These are phyloP conservation scores for Pythium utonaiense DNA, from an alignment of 352 stramenopile genomes.

Conservation along the genomic window DNA sequence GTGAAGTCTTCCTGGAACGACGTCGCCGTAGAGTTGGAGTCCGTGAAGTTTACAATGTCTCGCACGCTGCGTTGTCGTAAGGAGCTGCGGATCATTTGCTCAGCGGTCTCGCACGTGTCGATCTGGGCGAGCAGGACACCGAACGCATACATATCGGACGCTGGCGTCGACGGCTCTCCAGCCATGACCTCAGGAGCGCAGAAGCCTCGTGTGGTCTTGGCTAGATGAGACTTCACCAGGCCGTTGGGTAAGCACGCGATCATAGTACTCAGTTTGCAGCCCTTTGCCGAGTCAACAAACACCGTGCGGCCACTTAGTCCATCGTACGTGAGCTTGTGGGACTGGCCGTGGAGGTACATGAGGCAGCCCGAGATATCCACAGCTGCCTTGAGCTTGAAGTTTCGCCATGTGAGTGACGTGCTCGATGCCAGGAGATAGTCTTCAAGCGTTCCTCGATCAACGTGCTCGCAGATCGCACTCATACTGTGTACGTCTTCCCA, in stretches of 20 bases:
- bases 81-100: conserved; percentile 64
- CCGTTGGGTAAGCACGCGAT: conserved; percentile 55
- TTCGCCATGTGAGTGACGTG: conserved; percentile 55
- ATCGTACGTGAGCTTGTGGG: conserved; percentile 65
- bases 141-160: conserved; percentile 37
- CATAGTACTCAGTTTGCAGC: conserved; percentile 78
- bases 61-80: conserved; percentile 43
- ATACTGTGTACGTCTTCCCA: conserved; percentile 58
- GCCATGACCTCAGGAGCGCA: conserved; percentile 26
- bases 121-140: conserved; percentile 29
- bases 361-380: conserved; percentile 58
- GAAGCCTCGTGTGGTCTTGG: conserved; percentile 20
- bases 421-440: conserved; percentile 38
- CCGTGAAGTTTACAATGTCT: conserved; percentile 26
- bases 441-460: conserved; percentile 68
- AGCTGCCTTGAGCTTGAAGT: conserved; percentile 77
- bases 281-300: conserved; percentile 66
- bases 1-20: conserved; percentile 19
- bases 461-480: conserved; percentile 64
- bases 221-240: conserved; percentile 18
- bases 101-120: conserved; percentile 35
- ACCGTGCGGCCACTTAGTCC: conserved; percentile 63
- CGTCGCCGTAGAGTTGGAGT: conserved; percentile 24
- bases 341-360: conserved; percentile 74
- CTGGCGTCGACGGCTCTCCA: conserved; percentile 10